Evolutionary conservation across 768 basidiomycete genomes (phyloP).

Genomic region (Termitomyces sp.): DNA sequence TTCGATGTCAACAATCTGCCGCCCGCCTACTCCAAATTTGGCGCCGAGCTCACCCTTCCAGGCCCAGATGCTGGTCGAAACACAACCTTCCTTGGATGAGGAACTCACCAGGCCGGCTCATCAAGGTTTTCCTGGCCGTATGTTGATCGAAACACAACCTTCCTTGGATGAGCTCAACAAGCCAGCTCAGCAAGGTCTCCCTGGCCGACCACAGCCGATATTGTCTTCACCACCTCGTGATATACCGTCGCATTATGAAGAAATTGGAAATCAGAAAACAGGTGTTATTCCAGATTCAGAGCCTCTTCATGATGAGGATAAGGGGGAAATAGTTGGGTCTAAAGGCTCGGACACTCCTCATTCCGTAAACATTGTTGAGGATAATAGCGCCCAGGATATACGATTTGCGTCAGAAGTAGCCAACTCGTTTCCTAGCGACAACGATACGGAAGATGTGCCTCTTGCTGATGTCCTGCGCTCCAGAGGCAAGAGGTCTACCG

Average conservation of each 20-base stretch:
- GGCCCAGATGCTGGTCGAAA: conserved; percentile 14
- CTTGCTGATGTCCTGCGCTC: conserved; percentile 23
- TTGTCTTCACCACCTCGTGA: background rate
- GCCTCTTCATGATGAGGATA: conserved; percentile 29
- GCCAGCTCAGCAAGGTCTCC: conserved; percentile 6
- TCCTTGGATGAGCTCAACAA: conserved; percentile 5
- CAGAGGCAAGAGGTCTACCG: conserved; percentile 16
- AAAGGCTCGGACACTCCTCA: background rate
- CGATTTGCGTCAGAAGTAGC: background rate
- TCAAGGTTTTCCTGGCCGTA: conserved; percentile 1
- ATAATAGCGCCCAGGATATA: conserved; percentile 17
- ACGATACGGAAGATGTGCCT: conserved; percentile 39
- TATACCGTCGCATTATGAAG: conserved; percentile 2
- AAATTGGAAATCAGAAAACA: conserved; percentile 22
- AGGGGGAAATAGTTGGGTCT: background rate
- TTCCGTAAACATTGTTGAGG: conserved; percentile 17
- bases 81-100: conserved; percentile 16
- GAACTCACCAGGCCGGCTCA: background rate
- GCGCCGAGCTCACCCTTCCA: background rate
- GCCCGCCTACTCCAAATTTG: background rate
- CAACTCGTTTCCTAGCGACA: conserved; percentile 11
- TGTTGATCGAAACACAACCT: conserved; percentile 19
- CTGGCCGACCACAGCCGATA: background rate
- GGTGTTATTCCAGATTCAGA: conserved; percentile 66
- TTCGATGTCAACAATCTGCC: background rate